Evolutionary conservation across 306 rosid genomes (phyloP).

Genomic region (Morella rubra): DNA sequence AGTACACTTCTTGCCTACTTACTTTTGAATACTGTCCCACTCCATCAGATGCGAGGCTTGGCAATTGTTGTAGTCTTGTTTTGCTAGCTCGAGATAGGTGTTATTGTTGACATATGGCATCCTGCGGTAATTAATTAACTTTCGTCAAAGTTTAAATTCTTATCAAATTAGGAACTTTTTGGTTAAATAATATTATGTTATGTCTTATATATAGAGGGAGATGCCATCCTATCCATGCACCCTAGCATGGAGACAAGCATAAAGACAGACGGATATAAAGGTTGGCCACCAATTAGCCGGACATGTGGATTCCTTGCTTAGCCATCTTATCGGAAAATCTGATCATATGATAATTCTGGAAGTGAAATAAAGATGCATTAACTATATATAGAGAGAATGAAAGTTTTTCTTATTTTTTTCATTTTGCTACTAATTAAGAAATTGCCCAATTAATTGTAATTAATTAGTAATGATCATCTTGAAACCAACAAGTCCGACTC

Average conservation of each 20-base stretch:
- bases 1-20: constrained; percentile 5
- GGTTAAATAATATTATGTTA: not conserved
- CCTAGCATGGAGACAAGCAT: not conserved
- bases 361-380: too few relatives aligned
- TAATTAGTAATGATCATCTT: too few relatives aligned
- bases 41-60: constrained; percentile 68
- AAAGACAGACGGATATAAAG: not conserved
- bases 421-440: too few relatives aligned
- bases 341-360: too few relatives aligned
- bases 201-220: too few relatives aligned
- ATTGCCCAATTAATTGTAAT: too few relatives aligned
- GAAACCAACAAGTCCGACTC: too few relatives aligned
- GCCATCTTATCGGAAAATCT: not conserved
- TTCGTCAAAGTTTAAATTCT: not conserved
- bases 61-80: constrained; percentile 81
- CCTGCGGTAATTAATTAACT: constrained; percentile 36
- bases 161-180: not conserved
- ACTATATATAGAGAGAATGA: too few relatives aligned
- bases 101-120: constrained; percentile 73
- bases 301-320: not conserved
- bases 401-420: too few relatives aligned
- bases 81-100: constrained; percentile 77
- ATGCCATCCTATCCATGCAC: not conserved
- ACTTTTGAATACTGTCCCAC: constrained; percentile 74
- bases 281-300: not conserved